Base-by-base conservation (phyloP, 2,329 filamentous ascomycete genomes). In the Lizonia empirigonia region DNA sequence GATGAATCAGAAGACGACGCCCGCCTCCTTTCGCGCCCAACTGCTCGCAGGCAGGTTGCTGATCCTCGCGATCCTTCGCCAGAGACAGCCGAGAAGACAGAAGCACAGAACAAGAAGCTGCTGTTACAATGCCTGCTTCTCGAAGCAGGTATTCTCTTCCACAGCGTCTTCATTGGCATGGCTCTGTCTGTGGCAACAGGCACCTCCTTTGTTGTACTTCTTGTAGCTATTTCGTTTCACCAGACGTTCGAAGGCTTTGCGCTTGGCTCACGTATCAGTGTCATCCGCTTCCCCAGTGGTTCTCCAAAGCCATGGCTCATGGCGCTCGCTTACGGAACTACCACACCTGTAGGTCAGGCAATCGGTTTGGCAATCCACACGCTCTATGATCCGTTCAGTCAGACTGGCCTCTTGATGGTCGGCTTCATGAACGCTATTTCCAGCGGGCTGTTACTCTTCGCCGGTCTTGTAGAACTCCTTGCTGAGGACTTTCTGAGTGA, bases 141-240 rank as follows among this genome's bases (percentile, higher is more conserved):
- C 5, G 88, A 91, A 71, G 86, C 88, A 49, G 88, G 88, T 54
- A 91, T 91, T 58, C 78, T 91, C 9, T 91, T 91, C 69, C 88
- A 91, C 74, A 89, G 85, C 54, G 82, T 91, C 52, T 90, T 90
- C 68, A 87, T 90, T 49, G 86, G 86, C 50, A 87, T 89, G 79
- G 88, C 87, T 0, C 74, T 90, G 20, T 87, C 84, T 20, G 86
- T 90, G 57, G 86, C 86, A 16, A 82, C 83, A 1, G 84, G 87
- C 1, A 75, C 78, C 5, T 82, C 85, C 4, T 89, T 89, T 68
- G 71, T 86, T 48, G 78, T 89, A 20, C 79, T 90, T 4, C 77
- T 89, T 7, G 75, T 88, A 38, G 87, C 87, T 54, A 89, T 90
- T 50, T 74, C 85, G 24, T 89, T 90, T 76, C 87, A 89, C 65